phyloP scores from a whole-genome alignment of 164 flowering plant genomes.

The Pachysandra terminalis region DNA sequence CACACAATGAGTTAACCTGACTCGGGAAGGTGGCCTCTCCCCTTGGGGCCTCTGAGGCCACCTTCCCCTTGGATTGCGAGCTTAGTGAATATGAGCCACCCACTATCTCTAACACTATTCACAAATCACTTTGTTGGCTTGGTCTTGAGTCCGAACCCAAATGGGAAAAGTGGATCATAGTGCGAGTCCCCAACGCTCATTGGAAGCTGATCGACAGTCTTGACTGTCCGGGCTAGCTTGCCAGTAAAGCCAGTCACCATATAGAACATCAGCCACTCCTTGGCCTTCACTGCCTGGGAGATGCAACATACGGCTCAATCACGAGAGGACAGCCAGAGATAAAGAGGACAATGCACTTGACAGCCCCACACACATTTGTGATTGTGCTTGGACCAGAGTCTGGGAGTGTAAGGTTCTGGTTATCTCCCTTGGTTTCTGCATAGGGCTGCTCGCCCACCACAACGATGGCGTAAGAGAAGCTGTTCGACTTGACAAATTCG shows the following conservation, averaged over 20 bases:
- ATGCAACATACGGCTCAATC: slow-evolving; percentile 18
- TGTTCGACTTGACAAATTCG: slow-evolving; percentile 14
- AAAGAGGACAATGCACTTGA: slow-evolving; percentile 18
- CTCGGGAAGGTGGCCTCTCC: too few relatives aligned
- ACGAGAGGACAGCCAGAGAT: slow-evolving; percentile 24
- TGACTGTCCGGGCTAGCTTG: slow-evolving; percentile 15
- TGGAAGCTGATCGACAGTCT: slow-evolving; percentile 8
- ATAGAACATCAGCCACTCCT: slow-evolving; percentile 25
- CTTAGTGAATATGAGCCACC: too few relatives aligned
- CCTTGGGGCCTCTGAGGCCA: too few relatives aligned
- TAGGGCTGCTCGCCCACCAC: slow-evolving; percentile 26
- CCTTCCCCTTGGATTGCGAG: too few relatives aligned
- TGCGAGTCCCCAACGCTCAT: neutral
- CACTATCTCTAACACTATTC: too few relatives aligned
- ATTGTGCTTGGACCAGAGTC: slow-evolving; percentile 19
- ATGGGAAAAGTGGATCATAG: slow-evolving; percentile 3
- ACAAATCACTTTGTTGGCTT: neutral
- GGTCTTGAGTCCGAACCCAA: slow-evolving; percentile 2
- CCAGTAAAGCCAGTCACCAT: slow-evolving; percentile 29
- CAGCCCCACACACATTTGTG: slow-evolving; percentile 15
- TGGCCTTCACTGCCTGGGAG: slow-evolving; percentile 26
- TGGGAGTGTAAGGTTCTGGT: slow-evolving; percentile 14
- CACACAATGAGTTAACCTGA: too few relatives aligned
- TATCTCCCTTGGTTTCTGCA: slow-evolving; percentile 21
- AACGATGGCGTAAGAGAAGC: slow-evolving; percentile 23